Evolutionary conservation across 2,329 filamentous ascomycete genomes (phyloP).

Genomic region (Hypoxylon sp.): DNA sequence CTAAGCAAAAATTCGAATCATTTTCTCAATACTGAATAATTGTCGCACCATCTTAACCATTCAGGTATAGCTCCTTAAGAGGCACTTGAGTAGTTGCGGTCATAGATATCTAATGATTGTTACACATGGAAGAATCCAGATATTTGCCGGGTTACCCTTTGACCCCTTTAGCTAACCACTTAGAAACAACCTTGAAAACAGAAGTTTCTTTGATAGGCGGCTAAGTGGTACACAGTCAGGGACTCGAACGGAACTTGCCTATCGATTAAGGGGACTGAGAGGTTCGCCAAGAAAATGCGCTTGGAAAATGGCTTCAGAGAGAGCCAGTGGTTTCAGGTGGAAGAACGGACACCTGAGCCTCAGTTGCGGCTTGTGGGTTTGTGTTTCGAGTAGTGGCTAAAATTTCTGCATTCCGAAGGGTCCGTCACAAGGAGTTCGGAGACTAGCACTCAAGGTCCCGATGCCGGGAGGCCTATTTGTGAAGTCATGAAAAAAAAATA

Average conservation of each 20-base stretch:
- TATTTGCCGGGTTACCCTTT: conserved; percentile 1
- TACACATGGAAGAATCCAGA: not conserved
- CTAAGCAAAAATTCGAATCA: conserved; percentile 20
- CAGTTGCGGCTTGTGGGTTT: conserved; percentile 36
- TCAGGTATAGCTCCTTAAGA: conserved; percentile 14
- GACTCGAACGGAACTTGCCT: conserved; percentile 1
- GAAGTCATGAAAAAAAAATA: conserved; percentile 8
- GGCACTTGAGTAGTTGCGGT: not conserved
- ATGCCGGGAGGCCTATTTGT: conserved; percentile 16
- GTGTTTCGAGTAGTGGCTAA: conserved; percentile 36
- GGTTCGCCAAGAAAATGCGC: conserved; percentile 24
- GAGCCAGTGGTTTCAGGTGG: conserved; percentile 44
- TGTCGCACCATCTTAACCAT: conserved; percentile 32
- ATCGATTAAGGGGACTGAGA: conserved; percentile 14
- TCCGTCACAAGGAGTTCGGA: conserved; percentile 20
- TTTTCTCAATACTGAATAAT: conserved; percentile 16
- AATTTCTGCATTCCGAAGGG: conserved; percentile 13
- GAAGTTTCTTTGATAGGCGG: conserved; percentile 1
- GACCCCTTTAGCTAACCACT: conserved; percentile 4
- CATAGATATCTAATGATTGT: not conserved
- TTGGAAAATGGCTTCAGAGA: conserved; percentile 20
- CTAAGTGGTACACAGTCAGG: not conserved
- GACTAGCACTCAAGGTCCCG: conserved; percentile 20
- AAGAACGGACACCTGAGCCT: conserved; percentile 33
- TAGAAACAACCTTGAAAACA: conserved; percentile 2